Base-by-base conservation (phyloP, 192 early-diverging fungal species). In the Backusella morwellensis region DNA sequence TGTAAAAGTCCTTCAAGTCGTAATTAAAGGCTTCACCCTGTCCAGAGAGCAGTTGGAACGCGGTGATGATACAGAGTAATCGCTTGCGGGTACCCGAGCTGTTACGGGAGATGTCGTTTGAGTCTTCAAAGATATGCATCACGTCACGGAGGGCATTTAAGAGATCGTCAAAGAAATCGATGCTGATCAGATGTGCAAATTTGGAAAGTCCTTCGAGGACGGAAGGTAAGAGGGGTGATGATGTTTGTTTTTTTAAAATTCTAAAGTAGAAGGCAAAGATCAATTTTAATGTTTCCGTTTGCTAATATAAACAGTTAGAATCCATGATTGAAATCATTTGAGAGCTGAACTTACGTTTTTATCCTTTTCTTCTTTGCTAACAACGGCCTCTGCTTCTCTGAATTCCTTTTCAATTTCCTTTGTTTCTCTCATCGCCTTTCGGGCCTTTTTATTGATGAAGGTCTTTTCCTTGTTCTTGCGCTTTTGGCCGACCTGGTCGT, bases 191-290 rank as follows among this genome's bases (percentile, higher is more conserved):
- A 82, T 98, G 98, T 14, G 97, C 94, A 86, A 96, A 99, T 75
- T 90, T 47, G 32, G 92, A 88, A 47, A 95, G 86, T 40, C 95
- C 94, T 82, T 96, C 95, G 2, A 97, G 84, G 26, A 93, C 93
- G 6, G 89, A 82, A 7, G 94, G 91, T 9, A 97, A 72, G 12
- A 95, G 81, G 17, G 88, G 88, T 47, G 94, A 95, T 67, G 86
- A 87, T 21, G 90, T 88, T 50, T 90, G 86, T 47, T 94, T 92
- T 86, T 98, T 97, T 50, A 99, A 87, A 40, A 99, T 95, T 50
- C 97, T 89, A 86, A 99, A 98, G 80, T 98, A 98, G 6, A 93
- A 96, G 36, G 95, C 80, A 83, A 99, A 99, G 14, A 99, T 91
- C 50, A 93, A 87, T 85, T 98, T 97, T 26, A 99, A 85, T 1